Conservation (phyloP, 495 filamentous ascomycete species). For the Penicillium mononematosum region DNA sequence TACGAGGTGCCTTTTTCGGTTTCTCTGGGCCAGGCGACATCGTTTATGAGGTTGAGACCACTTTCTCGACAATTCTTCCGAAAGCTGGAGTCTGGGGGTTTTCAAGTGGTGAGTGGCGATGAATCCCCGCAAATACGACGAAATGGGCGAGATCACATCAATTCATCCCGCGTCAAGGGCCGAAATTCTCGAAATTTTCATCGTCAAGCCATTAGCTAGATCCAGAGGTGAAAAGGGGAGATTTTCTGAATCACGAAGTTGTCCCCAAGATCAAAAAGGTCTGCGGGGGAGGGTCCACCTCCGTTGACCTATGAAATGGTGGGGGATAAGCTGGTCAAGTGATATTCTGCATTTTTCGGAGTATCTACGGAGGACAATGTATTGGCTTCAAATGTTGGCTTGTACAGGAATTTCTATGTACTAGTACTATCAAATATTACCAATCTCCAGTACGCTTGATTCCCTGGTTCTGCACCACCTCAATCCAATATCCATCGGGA, state of each 20-base stretch:
- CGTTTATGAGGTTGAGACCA: not conserved
- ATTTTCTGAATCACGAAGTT: not conserved
- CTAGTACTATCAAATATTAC: slow-evolving; percentile 19
- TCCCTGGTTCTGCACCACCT: slow-evolving; percentile 73
- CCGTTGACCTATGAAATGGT: slow-evolving; percentile 20
- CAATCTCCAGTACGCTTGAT: slow-evolving; percentile 50
- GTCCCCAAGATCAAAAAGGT: slow-evolving; percentile 10
- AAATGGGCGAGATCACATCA: not conserved
- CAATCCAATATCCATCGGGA: slow-evolving; percentile 91
- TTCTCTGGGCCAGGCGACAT: slow-evolving; percentile 38
- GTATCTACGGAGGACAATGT: not conserved
- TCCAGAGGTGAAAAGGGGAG: not conserved
- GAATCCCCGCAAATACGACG: slow-evolving; percentile 4
- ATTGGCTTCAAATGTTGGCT: not conserved
- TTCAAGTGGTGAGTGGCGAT: not conserved
- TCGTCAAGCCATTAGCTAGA: not conserved
- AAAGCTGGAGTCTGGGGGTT: slow-evolving; percentile 7
- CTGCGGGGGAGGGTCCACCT: slow-evolving; percentile 23
- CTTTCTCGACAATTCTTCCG: not conserved
- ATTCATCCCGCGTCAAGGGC: slow-evolving; percentile 13
- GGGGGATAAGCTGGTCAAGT: slow-evolving; percentile 18
- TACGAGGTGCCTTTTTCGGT: slow-evolving; percentile 40
- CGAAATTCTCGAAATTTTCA: slow-evolving; percentile 2
- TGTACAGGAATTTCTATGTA: not conserved
- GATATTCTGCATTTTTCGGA: not conserved